Evolutionary conservation across 2,329 filamentous ascomycete genomes (phyloP).

Genomic region (Scedosporium minutisporum): DNA sequence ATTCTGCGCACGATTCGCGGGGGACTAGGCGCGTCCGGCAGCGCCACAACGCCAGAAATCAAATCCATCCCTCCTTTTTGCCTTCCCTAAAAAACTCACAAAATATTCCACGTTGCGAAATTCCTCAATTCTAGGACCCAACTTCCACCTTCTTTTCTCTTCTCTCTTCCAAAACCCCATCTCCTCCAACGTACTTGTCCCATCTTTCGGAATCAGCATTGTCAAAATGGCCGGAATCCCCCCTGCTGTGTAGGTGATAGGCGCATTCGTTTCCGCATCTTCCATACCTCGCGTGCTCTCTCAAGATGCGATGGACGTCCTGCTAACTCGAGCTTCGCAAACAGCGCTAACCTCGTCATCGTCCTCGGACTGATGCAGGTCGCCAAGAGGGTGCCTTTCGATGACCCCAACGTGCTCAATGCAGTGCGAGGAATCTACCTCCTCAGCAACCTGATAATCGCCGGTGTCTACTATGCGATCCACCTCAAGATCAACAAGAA

Average conservation of each 20-base stretch:
- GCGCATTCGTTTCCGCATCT: neutral
- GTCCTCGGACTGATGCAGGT: constrained; percentile 98
- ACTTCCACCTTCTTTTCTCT: neutral
- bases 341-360: constrained; percentile 84
- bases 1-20: neutral
- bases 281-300: neutral
- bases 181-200: neutral
- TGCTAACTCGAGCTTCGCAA: neutral
- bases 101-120: neutral
- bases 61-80: neutral
- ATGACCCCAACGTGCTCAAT: constrained; percentile 60
- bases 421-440: constrained; percentile 45
- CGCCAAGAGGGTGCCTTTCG: constrained; percentile 89
- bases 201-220: neutral
- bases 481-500: constrained; percentile 84
- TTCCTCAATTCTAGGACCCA: neutral
- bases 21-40: neutral
- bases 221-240: constrained; percentile 13
- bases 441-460: constrained; percentile 69
- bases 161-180: neutral
- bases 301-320: neutral
- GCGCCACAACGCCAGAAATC: constrained; percentile 3
- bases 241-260: constrained; percentile 12
- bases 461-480: constrained; percentile 75
- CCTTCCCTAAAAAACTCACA: neutral